Conservation (phyloP, 768 basidiomycete species). For the Tephrocybe sp. region DNA sequence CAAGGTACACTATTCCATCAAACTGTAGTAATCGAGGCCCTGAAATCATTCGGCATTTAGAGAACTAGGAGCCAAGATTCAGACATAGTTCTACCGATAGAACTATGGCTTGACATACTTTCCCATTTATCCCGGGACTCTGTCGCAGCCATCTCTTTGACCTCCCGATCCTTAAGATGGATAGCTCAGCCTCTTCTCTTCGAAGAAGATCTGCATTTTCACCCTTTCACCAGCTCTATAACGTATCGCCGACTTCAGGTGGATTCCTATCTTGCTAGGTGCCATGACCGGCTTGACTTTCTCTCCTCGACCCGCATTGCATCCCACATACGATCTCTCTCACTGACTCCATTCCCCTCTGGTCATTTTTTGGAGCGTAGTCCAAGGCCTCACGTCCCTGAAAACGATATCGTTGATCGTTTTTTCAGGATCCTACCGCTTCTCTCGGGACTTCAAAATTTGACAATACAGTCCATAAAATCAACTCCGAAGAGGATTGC, state of each 20-base stretch:
- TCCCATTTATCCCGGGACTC: constrained; percentile 2
- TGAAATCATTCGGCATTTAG: not conserved
- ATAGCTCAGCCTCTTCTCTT: constrained; percentile 19
- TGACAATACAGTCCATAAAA: constrained; percentile 16
- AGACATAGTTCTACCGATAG: constrained; percentile 16
- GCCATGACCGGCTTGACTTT: constrained; percentile 15
- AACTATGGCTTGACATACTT: constrained; percentile 22
- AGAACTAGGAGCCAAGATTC: not conserved
- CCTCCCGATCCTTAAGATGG: constrained; percentile 16
- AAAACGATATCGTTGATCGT: constrained; percentile 13
- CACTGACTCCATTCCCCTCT: constrained; percentile 16
- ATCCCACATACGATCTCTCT: constrained; percentile 13
- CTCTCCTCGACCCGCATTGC: constrained; percentile 13
- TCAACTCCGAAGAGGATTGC: constrained; percentile 11
- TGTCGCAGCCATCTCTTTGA: constrained; percentile 12
- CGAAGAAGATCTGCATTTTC: constrained; percentile 11
- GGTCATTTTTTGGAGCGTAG: constrained; percentile 18
- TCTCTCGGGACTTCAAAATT: constrained; percentile 14
- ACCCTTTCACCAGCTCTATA: constrained; percentile 21
- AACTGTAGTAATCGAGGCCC: not conserved
- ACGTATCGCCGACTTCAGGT: constrained; percentile 17
- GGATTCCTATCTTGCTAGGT: constrained; percentile 13
- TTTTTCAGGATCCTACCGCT: constrained; percentile 11
- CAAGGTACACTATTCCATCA: not conserved
- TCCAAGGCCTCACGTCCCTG: constrained; percentile 13